A percentile compares a stretch with the other conserved stretches of the same genome.
These are phyloP conservation scores for Syzygium aromaticum DNA, from an alignment of 345 rosid genomes.

Conservation along the genomic window DNA sequence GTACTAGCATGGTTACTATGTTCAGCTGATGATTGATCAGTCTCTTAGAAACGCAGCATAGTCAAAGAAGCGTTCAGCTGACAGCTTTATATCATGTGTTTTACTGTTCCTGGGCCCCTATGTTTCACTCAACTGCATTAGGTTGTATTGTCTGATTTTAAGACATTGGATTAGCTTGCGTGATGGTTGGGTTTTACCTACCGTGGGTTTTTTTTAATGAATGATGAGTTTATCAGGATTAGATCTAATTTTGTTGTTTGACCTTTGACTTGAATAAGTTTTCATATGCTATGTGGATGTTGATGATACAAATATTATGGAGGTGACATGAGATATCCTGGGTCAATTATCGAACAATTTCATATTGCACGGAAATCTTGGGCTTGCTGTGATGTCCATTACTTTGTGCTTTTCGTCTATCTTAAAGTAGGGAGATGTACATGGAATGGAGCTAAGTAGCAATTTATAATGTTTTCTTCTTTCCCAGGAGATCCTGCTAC, in stretches of 20 bases:
- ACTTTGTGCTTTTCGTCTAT: background rate
- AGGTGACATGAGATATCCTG: background rate
- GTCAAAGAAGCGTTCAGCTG: background rate
- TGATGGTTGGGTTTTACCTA: background rate
- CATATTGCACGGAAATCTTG: background rate
- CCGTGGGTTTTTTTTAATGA: background rate
- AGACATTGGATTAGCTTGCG: background rate
- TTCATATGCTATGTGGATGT: background rate
- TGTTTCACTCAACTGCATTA: background rate
- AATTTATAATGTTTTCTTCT: background rate
- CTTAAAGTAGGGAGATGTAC: background rate
- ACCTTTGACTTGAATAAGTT: background rate
- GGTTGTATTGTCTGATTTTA: background rate
- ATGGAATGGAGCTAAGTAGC: background rate
- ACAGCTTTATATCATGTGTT: background rate
- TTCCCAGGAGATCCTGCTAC: conserved; percentile 37
- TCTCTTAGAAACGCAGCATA: background rate
- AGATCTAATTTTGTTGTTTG: background rate
- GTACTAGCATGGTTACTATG: background rate
- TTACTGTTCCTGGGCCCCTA: background rate
- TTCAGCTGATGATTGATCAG: background rate
- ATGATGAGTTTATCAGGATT: background rate
- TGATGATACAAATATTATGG: background rate
- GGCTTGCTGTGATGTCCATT: background rate
- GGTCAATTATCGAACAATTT: background rate